These are phyloP conservation scores for Ceratocystis diversiconidia DNA, from an alignment of 2,329 filamentous ascomycete species.

Conservation along the genomic window DNA sequence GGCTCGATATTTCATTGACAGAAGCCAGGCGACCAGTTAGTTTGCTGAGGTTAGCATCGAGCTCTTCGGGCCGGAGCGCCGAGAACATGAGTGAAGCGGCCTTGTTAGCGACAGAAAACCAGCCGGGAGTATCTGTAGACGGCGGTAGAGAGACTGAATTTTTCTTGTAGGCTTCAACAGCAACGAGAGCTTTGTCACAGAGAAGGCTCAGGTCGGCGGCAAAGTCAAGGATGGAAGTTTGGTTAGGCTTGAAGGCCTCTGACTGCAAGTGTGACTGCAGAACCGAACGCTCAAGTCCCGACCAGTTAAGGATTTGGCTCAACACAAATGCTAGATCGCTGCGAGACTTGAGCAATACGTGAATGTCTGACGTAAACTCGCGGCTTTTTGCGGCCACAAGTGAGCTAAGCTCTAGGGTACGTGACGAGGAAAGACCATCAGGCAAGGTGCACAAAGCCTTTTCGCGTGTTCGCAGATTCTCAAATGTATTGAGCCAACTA, in stretches of 20 bases:
- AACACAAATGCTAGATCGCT: slow-evolving; percentile 52
- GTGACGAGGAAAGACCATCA: slow-evolving; percentile 32
- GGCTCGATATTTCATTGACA: not conserved
- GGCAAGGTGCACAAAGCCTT: slow-evolving; percentile 37
- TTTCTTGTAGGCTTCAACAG: slow-evolving; percentile 57
- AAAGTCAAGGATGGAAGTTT: slow-evolving; percentile 29
- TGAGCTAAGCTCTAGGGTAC: slow-evolving; percentile 25
- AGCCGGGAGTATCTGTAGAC: slow-evolving; percentile 46
- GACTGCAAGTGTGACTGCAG: slow-evolving; percentile 20
- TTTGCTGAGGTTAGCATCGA: slow-evolving; percentile 30
- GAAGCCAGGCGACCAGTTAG: slow-evolving; percentile 21
- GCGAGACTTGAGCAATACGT: slow-evolving; percentile 27
- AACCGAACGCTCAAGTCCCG: slow-evolving; percentile 26
- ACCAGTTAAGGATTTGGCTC: slow-evolving; percentile 53
- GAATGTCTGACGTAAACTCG: slow-evolving; percentile 30
- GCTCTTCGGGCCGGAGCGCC: slow-evolving; percentile 14
- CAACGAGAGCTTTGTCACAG: slow-evolving; percentile 65
- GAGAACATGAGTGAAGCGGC: slow-evolving; percentile 10
- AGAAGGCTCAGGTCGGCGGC: slow-evolving; percentile 45
- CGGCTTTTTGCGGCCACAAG: slow-evolving; percentile 28
- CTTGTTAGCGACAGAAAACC: slow-evolving; percentile 27
- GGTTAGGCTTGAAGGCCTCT: slow-evolving; percentile 9
- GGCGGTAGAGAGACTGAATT: slow-evolving; percentile 38
- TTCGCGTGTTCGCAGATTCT: slow-evolving; percentile 30
- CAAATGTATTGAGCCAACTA: slow-evolving; percentile 37